These are phyloP conservation scores for Trypanosoma cruzi DNA, from an alignment of 208 protist species.

Conservation along the genomic window DNA sequence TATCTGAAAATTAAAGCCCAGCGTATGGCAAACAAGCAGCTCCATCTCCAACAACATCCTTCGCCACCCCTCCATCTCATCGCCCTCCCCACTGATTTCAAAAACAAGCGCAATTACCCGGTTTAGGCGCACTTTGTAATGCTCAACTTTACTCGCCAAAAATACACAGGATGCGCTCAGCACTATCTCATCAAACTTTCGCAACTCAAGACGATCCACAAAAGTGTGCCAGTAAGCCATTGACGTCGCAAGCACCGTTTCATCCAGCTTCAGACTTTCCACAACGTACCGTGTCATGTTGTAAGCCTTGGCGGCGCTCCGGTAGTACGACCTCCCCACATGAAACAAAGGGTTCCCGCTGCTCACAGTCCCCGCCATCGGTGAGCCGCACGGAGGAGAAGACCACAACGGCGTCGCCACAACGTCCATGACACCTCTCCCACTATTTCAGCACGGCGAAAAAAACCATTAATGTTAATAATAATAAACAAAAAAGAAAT, in stretches of 20 bases:
- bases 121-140: slow-evolving; percentile 72
- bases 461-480: slow-evolving; percentile 18
- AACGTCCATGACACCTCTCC: not conserved
- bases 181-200: slow-evolving; percentile 66
- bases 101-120: slow-evolving; percentile 63
- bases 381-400: slow-evolving; percentile 15
- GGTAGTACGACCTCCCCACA: slow-evolving; percentile 48
- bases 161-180: slow-evolving; percentile 81
- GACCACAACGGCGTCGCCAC: slow-evolving; percentile 1
- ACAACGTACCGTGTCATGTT: slow-evolving; percentile 75
- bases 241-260: slow-evolving; percentile 61
- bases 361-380: not conserved
- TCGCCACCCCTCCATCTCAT: slow-evolving; percentile 54
- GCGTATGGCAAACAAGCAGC: slow-evolving; percentile 70
- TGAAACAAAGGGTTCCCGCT: slow-evolving; percentile 11
- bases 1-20: slow-evolving; percentile 82
- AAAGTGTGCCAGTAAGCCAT: slow-evolving; percentile 91
- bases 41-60: slow-evolving; percentile 72
- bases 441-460: slow-evolving; percentile 10
- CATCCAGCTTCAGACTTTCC: slow-evolving; percentile 53
- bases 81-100: slow-evolving; percentile 45
- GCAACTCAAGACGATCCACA: slow-evolving; percentile 51
- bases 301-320: slow-evolving; percentile 51
- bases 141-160: slow-evolving; percentile 85
- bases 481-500: slow-evolving; percentile 12